Evolutionary conservation across 2,329 filamentous ascomycete species (phyloP), one percentile per base, ranked within the genome.

Genomic region (Penicillium sp.): DNA sequence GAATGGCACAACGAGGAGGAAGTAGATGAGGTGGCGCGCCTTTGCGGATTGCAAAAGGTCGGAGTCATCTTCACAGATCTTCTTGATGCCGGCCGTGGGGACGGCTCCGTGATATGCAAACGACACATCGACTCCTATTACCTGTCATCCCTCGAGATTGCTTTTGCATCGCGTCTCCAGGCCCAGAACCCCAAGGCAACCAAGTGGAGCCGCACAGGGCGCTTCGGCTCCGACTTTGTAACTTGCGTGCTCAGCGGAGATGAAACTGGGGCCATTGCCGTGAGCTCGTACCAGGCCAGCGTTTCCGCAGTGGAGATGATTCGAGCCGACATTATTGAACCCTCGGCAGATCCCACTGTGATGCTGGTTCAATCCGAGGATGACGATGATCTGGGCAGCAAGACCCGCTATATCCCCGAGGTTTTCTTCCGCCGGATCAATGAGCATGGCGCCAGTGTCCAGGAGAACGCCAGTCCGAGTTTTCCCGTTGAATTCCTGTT

Each of bases 281-380:
- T 98, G 54, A 88, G 89, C 3, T 84, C 91, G 0, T 98, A 97
- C 64, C 93, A 98, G 70, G 91, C 89, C 55, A 95, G 92, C 1
- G 95, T 96, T 60, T 87, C 93, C 13, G 90, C 91, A 0, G 90
- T 96, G 4, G 93, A 98, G 70, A 98, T 98, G 93, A 89, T 95
- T 24, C 81, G 88, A 55, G 91, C 93, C 33, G 89, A 97, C 62
- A 91, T 98, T 56, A 82, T 98, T 53, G 93, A 98, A 68, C 89
- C 93, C 6, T 97, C 90, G 7, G 91, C 91, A 27, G 92, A 97
- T 56, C 93, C 93, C 1, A 84, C 82, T 6, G 85, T 92, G 45
- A 96, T 98, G 92, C 81, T 98, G 40, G 93, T 98, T 4, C 89
- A 91, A 54, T 87, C 88, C 23, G 92, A 97, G 66, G 88, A 92